Evolutionary conservation across 1,284 basidiomycete genomes (phyloP).

Genomic region (Uromyces viciae-fabae): DNA sequence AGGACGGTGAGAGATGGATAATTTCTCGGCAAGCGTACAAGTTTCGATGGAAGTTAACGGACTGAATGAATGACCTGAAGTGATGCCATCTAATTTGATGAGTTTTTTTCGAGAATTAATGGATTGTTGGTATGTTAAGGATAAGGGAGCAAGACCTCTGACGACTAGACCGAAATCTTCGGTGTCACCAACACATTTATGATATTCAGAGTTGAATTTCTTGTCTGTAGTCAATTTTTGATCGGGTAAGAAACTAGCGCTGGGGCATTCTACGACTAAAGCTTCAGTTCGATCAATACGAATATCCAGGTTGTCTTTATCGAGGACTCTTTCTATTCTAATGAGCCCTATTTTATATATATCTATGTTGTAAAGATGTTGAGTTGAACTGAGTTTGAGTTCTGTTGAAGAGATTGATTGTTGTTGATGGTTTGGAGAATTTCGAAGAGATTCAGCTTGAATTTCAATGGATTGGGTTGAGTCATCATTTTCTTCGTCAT

Average conservation of each 20-base stretch:
- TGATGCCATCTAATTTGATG: constrained; percentile 32
- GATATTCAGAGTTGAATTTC: constrained; percentile 20
- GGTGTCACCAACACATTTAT: constrained; percentile 37
- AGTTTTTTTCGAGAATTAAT: not conserved
- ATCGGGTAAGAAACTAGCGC: constrained; percentile 16
- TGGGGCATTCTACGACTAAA: constrained; percentile 40
- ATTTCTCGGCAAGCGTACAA: constrained; percentile 27
- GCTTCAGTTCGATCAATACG: constrained; percentile 38
- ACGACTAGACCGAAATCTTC: constrained; percentile 31
- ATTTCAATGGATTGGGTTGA: not conserved
- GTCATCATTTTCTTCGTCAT: constrained; percentile 29
- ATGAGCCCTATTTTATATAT: constrained; percentile 23
- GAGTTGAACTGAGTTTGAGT: constrained; percentile 19
- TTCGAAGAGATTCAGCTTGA: not conserved
- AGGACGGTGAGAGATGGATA: constrained; percentile 27
- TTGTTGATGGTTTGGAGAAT: constrained; percentile 1
- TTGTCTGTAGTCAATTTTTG: not conserved
- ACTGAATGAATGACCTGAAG: constrained; percentile 19
- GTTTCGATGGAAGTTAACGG: constrained; percentile 28
- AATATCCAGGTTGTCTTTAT: constrained; percentile 38
- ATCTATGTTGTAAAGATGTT: constrained; percentile 25
- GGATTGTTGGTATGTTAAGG: constrained; percentile 31
- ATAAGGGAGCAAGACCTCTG: constrained; percentile 29
- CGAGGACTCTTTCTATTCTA: constrained; percentile 36
- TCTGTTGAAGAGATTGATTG: constrained; percentile 12